These are phyloP conservation scores for Fonsecaea pedrosoi DNA, from an alignment of 2,329 filamentous ascomycete species.

Conservation along the genomic window DNA sequence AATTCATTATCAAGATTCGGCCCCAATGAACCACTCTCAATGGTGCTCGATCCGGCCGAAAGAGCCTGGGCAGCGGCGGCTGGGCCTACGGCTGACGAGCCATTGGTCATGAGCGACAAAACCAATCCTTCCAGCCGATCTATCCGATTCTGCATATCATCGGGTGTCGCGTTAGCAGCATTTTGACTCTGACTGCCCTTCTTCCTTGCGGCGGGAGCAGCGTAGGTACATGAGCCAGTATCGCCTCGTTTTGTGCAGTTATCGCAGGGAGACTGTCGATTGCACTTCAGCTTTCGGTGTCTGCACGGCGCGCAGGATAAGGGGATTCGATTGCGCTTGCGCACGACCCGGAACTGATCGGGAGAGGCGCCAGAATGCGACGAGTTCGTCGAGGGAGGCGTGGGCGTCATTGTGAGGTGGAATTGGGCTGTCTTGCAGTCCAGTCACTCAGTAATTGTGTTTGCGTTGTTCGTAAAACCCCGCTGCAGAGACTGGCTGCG, in stretches of 20 bases:
- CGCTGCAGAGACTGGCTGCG: slow-evolving; percentile 8
- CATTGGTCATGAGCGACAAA: slow-evolving; percentile 90
- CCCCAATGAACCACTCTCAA: slow-evolving; percentile 49
- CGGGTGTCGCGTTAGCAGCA: slow-evolving; percentile 65
- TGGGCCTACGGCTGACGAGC: slow-evolving; percentile 66
- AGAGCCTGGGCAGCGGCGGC: slow-evolving; percentile 62
- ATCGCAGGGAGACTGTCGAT: slow-evolving; percentile 86
- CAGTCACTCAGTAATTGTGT: slow-evolving; percentile 2
- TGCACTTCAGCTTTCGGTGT: slow-evolving; percentile 94
- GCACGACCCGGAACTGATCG: slow-evolving; percentile 85
- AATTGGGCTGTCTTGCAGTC: not conserved
- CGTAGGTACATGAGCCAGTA: slow-evolving; percentile 83
- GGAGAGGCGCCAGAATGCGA: slow-evolving; percentile 76
- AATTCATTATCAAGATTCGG: slow-evolving; percentile 45
- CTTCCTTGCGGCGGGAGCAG: slow-evolving; percentile 71
- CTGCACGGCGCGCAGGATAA: slow-evolving; percentile 91
- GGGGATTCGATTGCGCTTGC: slow-evolving; percentile 89
- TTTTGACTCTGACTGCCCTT: slow-evolving; percentile 67
- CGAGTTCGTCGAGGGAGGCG: slow-evolving; percentile 77
- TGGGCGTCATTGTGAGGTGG: slow-evolving; percentile 68
- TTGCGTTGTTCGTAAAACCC: slow-evolving; percentile 11
- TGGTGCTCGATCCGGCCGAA: slow-evolving; percentile 48
- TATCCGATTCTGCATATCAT: slow-evolving; percentile 99
- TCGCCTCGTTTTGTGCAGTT: slow-evolving; percentile 92
- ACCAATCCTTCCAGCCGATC: slow-evolving; percentile 92